Conservation (phyloP, 192 early-diverging fungal species). For the Helicostylum pulchrum region DNA sequence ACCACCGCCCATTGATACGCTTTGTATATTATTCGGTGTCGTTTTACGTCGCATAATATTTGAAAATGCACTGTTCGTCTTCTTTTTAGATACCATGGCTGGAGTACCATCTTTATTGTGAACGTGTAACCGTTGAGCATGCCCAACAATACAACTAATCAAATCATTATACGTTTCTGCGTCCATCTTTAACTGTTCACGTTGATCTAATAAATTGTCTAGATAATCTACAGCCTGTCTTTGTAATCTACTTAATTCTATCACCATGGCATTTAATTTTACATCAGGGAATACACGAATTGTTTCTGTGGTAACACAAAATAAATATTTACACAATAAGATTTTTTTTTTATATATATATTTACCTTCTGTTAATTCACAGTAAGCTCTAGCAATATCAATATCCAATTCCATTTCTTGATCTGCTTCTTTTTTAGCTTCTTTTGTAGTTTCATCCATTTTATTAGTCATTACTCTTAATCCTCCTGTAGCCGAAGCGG, state of each 20-base stretch:
- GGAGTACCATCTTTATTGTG: slow-evolving; percentile 32
- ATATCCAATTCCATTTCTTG: slow-evolving; percentile 37
- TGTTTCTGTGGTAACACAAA: slow-evolving; percentile 34
- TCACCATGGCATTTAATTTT: slow-evolving; percentile 49
- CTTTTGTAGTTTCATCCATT: neutral
- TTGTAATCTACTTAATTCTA: slow-evolving; percentile 41
- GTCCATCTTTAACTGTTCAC: slow-evolving; percentile 60
- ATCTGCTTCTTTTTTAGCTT: slow-evolving; percentile 14
- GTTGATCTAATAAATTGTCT: slow-evolving; percentile 54
- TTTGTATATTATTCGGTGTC: neutral
- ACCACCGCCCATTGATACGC: slow-evolving; percentile 36
- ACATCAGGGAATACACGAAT: slow-evolving; percentile 46
- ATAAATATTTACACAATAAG: neutral
- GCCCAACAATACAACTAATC: slow-evolving; percentile 56
- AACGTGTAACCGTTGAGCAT: slow-evolving; percentile 43
- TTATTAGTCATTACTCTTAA: neutral
- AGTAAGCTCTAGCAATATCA: slow-evolving; percentile 41
- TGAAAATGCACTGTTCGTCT: slow-evolving; percentile 6
- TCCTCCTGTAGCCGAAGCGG: slow-evolving; percentile 8
- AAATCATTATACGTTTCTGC: slow-evolving; percentile 60
- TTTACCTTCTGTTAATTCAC: slow-evolving; percentile 39
- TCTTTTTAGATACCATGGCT: slow-evolving; percentile 36
- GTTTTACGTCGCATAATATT: slow-evolving; percentile 19
- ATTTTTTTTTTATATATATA: too few species aligned
- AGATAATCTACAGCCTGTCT: slow-evolving; percentile 53